These are phyloP conservation scores for Entophlyctis helioformis DNA, from an alignment of 192 early-diverging fungal genomes.

Conservation along the genomic window DNA sequence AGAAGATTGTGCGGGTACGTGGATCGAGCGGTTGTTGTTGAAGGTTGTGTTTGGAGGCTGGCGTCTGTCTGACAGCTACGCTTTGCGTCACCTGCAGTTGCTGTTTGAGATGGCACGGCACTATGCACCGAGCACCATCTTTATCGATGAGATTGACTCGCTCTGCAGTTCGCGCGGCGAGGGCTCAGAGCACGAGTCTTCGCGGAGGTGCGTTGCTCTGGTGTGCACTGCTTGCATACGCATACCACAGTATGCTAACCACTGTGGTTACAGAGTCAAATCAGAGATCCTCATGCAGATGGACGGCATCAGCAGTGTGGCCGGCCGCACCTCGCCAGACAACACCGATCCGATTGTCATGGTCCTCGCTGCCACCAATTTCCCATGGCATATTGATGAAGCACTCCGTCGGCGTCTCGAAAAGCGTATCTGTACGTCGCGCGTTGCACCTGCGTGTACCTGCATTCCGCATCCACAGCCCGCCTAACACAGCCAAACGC, in stretches of 20 bases:
- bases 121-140: conserved; percentile 51
- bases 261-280: conserved; percentile 40
- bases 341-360: conserved; percentile 41
- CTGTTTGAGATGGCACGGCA: conserved; percentile 49
- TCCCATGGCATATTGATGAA: conserved; percentile 62
- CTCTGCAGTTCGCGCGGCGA: conserved; percentile 38
- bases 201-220: conserved; percentile 18
- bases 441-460: no score
- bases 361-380: conserved; percentile 57
- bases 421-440: conserved; percentile 55
- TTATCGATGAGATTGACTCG: conserved; percentile 56
- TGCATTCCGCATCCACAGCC: no score
- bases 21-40: not conserved
- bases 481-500: no score
- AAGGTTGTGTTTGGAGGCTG: not conserved
- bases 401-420: conserved; percentile 45
- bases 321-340: conserved; percentile 15
- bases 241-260: no score
- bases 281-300: conserved; percentile 56
- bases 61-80: not conserved
- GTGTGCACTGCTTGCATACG: no score
- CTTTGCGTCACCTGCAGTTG: conserved; percentile 18
- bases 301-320: conserved; percentile 40
- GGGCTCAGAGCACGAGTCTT: conserved; percentile 37
- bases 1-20: conserved; percentile 45